Base-by-base conservation (phyloP, 2,329 filamentous ascomycete genomes). In the Diaporthe citri region DNA sequence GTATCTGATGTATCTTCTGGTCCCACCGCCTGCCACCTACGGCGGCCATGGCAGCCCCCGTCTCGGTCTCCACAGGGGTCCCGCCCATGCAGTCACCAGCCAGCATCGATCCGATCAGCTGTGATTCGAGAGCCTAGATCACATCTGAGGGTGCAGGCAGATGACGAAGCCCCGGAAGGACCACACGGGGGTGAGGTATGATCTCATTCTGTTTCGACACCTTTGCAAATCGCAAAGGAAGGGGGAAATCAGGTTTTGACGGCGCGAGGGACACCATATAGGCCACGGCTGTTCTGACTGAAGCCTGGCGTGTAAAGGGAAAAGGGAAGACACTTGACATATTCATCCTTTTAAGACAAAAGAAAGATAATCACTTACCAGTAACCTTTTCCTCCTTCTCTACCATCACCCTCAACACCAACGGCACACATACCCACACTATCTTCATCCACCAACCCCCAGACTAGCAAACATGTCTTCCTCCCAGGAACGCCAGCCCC, bases 401-500 rank as follows among this genome's bases (percentile, higher is more conserved):
- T 52, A 41, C 41, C 59, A 66, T 52, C n/a, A 72, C 28, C 31
- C 5, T n/a, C 52, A 74, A n/a, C 15, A 56, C 28, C 12, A 39
- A 55, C 17, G 62, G 25, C 34, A 39, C 36, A 69, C 56, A 28
- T 9, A 64, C 72, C 52, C 56, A 72, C 34, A 78, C 56, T 72
- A 71, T 79, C 79, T 77, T 73, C 41, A 71, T 17, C 48, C 43
- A 48, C 39, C 66, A 60, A 43, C 77, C 71, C 8, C 66, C 41
- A 70, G 36, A 34, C 25, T 64, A 34, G 48, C 64, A 73, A 80
- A 70, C 59, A 80, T 80, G 79, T 79, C 80, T 71, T 80, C 82
- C 28, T 81, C 82, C 67, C 80, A 83, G 76, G 82, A 83, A 76
- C 80, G 82, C 74, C 79, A 79, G 62, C 78, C 79, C 57, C 79